Evolutionary conservation across 805 yeast species (phyloP), one percentile per base, ranked within the genome.

Genomic region (Pichia kluyveri): DNA sequence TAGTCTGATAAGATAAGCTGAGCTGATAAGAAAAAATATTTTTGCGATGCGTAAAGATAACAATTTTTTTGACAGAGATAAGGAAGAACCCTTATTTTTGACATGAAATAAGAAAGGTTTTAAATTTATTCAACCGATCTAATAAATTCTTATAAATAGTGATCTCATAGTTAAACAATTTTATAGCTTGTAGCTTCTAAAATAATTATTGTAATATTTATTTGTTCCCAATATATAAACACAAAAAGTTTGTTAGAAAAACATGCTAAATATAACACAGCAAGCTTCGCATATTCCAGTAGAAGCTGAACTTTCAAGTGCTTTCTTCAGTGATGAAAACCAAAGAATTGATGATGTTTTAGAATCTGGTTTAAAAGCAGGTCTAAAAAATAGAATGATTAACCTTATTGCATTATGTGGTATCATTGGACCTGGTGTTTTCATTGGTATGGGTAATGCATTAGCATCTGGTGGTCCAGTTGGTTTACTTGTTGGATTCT

Each of bases 351-450:
- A 54, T 32, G 54, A 47, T 17, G 46, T 55, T 28, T 19, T 49
- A 17, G 45, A 54, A 5, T 39, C 36, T 31, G 58, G 58, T 18
- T 47, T 52, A 23, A 48, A 55, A 41, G 58, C 58, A 3, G 58
- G 58, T 32, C 39, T 55, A 15, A 51, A 55, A 40, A 55, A 55
- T 37, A 52, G 58, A 50, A 51, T 51, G 55, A 52, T 55, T 34
- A 55, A 55, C 31, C 38, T 55, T 40, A 55, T 55, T 39, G 57
- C 58, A 8, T 27, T 55, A 1, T 53, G 82, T 27, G 82, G 83
- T 39, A 71, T 79, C 44, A 74, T 79, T 47, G 83, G 83, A 0
- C 83, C 83, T 1, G 83, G 83, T 51, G 72, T 72, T 30, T 65
- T 77, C 44, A 70, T 79, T 27, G 67, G 67, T 38, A 61, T 80